Conservation (phyloP, 169 alveolate species). For the Plasmodium vinckei region DNA sequence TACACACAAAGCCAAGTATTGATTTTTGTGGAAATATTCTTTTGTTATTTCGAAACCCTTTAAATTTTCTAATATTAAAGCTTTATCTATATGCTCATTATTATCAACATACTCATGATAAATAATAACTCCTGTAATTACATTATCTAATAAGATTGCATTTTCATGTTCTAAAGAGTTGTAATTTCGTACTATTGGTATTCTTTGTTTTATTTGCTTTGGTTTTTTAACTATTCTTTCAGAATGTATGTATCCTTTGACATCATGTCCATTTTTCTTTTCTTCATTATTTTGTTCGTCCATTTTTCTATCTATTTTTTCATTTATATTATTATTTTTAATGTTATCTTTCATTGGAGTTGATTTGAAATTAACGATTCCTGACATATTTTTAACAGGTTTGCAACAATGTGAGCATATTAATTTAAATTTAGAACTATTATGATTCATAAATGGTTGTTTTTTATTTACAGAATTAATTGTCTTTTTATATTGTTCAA, state of each 20-base stretch:
- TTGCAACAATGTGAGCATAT: slow-evolving; percentile 71
- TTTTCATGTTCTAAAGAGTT: slow-evolving; percentile 57
- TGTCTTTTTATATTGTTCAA: slow-evolving; percentile 37
- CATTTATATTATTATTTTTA: slow-evolving; percentile 14
- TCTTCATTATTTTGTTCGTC: neutral
- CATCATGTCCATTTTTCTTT: slow-evolving; percentile 10
- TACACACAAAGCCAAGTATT: slow-evolving; percentile 50
- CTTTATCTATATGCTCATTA: slow-evolving; percentile 15
- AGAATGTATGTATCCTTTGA: slow-evolving; percentile 74
- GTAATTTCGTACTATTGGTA: slow-evolving; percentile 16
- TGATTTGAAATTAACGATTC: slow-evolving; percentile 31
- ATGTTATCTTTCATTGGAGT: slow-evolving; percentile 19
- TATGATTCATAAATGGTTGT: slow-evolving; percentile 38
- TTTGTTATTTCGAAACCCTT: slow-evolving; percentile 63
- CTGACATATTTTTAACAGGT: slow-evolving; percentile 15
- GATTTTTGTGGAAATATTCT: slow-evolving; percentile 40
- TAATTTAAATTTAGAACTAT: slow-evolving; percentile 36
- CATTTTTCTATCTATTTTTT: neutral
- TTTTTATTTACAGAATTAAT: slow-evolving; percentile 16
- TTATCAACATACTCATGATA: slow-evolving; percentile 31
- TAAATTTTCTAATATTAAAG: slow-evolving; percentile 43
- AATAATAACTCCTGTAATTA: slow-evolving; percentile 54
- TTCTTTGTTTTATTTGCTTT: slow-evolving; percentile 33
- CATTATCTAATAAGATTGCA: slow-evolving; percentile 46
- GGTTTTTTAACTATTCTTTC: slow-evolving; percentile 68